Evolutionary conservation across 257 asterid genomes (phyloP).

Genomic region (Galeopsis tetrahit): DNA sequence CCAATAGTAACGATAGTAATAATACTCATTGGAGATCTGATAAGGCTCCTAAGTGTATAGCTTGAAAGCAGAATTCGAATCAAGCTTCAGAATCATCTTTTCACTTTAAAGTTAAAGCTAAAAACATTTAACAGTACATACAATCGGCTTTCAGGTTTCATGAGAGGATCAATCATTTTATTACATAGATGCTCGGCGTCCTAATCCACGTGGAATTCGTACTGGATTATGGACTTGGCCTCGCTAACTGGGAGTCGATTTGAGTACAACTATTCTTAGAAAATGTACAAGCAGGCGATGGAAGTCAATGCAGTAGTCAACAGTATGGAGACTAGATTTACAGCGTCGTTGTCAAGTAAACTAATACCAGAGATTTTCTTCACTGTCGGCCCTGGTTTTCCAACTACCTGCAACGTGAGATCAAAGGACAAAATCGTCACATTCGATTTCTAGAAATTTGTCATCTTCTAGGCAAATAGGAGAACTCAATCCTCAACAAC

Average conservation of each 20-base stretch:
- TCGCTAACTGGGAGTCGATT: background rate
- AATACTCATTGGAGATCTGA: too few relatives aligned
- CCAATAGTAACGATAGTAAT: too few relatives aligned
- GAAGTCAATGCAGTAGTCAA: slow-evolving; percentile 66
- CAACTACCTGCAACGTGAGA: slow-evolving; percentile 69
- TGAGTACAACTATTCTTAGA: slow-evolving; percentile 43
- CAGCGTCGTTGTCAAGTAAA: slow-evolving; percentile 85
- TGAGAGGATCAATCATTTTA: slow-evolving; percentile 15
- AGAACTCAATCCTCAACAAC: background rate
- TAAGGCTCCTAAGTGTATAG: too few relatives aligned
- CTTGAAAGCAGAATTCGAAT: too few relatives aligned
- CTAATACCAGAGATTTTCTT: slow-evolving; percentile 82
- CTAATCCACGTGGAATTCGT: background rate
- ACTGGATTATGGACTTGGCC: background rate
- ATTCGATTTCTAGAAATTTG: slow-evolving; percentile 6
- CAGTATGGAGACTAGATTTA: slow-evolving; percentile 74
- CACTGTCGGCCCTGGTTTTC: slow-evolving; percentile 89
- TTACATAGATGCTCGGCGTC: background rate
- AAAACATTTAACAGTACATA: background rate
- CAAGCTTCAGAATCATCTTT: too few relatives aligned
- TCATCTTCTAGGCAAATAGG: background rate
- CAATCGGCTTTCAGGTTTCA: background rate
- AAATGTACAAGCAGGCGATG: slow-evolving; percentile 59
- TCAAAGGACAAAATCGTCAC: slow-evolving; percentile 14
- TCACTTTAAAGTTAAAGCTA: background rate